phyloP scores from a whole-genome alignment of 495 filamentous ascomycete species.

The Elasticomyces elasticus region DNA sequence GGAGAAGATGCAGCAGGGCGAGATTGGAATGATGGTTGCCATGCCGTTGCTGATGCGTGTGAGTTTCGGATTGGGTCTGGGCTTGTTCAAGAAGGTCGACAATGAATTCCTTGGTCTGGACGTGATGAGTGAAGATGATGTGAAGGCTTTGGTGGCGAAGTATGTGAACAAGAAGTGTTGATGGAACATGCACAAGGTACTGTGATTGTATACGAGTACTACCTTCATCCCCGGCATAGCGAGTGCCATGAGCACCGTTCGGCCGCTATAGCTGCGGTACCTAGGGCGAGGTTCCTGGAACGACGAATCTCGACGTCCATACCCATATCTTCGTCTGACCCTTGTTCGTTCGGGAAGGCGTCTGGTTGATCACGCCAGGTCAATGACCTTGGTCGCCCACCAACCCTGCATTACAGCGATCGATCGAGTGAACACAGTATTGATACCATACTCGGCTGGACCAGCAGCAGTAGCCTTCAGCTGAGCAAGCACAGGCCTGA shows the following conservation, averaged over 20 bases:
- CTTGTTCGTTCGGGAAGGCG: no score
- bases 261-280: no score
- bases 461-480: not conserved
- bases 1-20: slow-evolving; percentile 1
- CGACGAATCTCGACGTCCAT: no score
- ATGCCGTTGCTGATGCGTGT: not conserved
- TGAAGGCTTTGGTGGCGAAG: slow-evolving; percentile 8
- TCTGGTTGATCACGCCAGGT: no score
- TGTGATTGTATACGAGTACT: no score
- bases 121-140: slow-evolving; percentile 4
- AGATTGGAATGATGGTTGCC: not conserved
- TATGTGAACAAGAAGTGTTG: not conserved
- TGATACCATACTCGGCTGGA: not conserved
- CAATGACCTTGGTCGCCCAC: not conserved
- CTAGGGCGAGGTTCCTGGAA: no score
- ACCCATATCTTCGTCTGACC: no score
- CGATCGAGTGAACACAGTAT: not conserved
- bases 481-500: not conserved
- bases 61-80: slow-evolving; percentile 9
- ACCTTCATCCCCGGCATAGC: no score
- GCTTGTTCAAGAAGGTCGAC: slow-evolving; percentile 7
- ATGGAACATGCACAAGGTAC: no score
- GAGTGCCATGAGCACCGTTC: no score
- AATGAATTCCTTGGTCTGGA: slow-evolving; percentile 9
- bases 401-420: not conserved